These are phyloP conservation scores for Tricholoma matsutake DNA, from an alignment of 768 basidiomycete species.

Conservation along the genomic window DNA sequence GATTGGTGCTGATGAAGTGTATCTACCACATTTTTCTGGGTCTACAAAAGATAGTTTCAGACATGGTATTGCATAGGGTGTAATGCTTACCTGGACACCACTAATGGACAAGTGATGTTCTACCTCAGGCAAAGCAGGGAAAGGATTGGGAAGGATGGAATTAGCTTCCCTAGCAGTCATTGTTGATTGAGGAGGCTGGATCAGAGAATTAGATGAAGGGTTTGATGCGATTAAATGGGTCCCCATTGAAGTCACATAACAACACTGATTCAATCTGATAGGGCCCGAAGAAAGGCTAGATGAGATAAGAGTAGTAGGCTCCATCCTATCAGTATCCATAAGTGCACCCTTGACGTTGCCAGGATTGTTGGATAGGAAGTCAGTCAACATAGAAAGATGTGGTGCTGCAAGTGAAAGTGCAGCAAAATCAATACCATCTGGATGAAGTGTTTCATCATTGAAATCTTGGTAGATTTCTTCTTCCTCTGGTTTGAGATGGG, in stretches of 20 bases:
- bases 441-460: not conserved
- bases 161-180: not conserved
- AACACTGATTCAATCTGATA: too few species aligned
- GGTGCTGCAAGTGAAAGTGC: not conserved
- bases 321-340: not conserved
- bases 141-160: not conserved
- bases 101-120: not conserved
- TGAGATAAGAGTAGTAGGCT: too few species aligned
- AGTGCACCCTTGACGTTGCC: not conserved
- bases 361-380: not conserved
- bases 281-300: not conserved
- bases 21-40: not conserved
- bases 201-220: too few species aligned
- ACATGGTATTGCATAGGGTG: not conserved
- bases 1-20: too few species aligned
- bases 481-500: not conserved
- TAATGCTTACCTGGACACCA: not conserved
- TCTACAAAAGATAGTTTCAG: not conserved
- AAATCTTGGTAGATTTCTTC: not conserved
- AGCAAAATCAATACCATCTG: not conserved
- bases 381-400: not conserved
- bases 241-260: too few species aligned
- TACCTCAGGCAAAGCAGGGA: not conserved
- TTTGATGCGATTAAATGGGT: too few species aligned
- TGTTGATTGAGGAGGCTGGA: not conserved